Evolutionary conservation across 2,329 filamentous ascomycete species (phyloP), one percentile per base, ranked within the genome.

Genomic region (Scytalidium sp.): DNA sequence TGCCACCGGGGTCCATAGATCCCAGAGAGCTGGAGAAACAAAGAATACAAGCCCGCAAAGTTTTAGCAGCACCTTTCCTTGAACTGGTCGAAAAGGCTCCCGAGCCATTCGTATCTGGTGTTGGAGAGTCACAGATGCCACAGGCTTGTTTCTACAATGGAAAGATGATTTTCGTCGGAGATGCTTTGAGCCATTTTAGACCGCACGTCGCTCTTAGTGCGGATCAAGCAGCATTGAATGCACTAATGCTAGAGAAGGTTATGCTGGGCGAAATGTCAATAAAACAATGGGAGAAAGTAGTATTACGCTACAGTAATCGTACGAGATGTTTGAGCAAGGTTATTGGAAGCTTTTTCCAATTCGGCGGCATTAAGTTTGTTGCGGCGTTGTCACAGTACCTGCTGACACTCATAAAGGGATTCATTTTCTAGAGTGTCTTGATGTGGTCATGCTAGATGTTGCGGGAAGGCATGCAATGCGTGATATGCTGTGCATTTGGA

Each of bases 1-100:
- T 73, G 39, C 70, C 70, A 5, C 63, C 69, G 1, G 68, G 69
- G 60, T 29, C 7, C 25, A 29, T 29, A 13, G 25, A 29, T 29
- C 25, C 25, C 25, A 13, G 8, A 29, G 25, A 8, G 13, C 13
- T 7, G 25, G 25, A 29, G 13, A 29, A 29, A 13, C 25, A 29
- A 13, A 29, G 13, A 29, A 13, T 29, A 13, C 25, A 29, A 8
- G 25, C 25, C 13, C 25, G 25, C 7, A 29, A 29, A 13, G 25
- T 29, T 13, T 13, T 29, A 8, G 25, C 25, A 6, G 6, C 15
- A 15, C 46, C 46, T 2, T 50, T 52, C 13, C 22, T 27, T 3
- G 52, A 52, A 17, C 17, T 56, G n/a, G 36, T 51, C 1, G 32
- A 49, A 21, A 55, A 55, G 3, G 51, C 43, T 3, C 22, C 9